phyloP scores from a whole-genome alignment of 371 early-diverging fungal species.

The Circinella umbellata region DNA sequence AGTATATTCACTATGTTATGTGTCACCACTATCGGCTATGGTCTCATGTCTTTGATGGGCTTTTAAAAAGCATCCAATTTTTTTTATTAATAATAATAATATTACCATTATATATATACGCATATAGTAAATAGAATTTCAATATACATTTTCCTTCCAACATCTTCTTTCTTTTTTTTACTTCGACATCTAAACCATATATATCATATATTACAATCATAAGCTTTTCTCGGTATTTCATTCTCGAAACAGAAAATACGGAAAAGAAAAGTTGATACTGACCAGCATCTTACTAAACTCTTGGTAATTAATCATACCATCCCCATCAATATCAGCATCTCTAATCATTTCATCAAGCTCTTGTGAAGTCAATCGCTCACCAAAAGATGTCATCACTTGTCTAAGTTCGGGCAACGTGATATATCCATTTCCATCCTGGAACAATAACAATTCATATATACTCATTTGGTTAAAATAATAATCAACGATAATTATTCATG shows the following conservation, averaged over 20 bases:
- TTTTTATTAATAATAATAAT: not conserved
- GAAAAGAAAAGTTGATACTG: not conserved
- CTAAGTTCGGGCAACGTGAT: constrained; percentile 52
- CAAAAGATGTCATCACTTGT: constrained; percentile 46
- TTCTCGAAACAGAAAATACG: not conserved
- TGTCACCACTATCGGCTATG: constrained; percentile 64
- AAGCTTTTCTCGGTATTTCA: no score
- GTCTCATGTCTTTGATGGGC: constrained; percentile 58
- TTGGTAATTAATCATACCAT: constrained; percentile 88
- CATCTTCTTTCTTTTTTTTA: constrained; percentile 4
- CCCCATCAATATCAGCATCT: constrained; percentile 86
- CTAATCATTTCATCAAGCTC: constrained; percentile 85
- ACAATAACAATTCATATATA: not conserved
- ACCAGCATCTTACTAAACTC: constrained; percentile 87
- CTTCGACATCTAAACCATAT: constrained; percentile 2
- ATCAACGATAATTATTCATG: no score
- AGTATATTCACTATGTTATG: constrained; percentile 63
- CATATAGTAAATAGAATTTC: not conserved
- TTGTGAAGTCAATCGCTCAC: constrained; percentile 69
- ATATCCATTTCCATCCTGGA: constrained; percentile 44
- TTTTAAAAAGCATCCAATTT: constrained; percentile 28
- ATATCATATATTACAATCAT: not conserved
- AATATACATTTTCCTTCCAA: constrained; percentile 1
- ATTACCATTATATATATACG: constrained; percentile 1
- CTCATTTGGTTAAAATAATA: no score